These are phyloP conservation scores for Colletotrichum echinochloae DNA, from an alignment of 2,329 filamentous ascomycete species.

Conservation along the genomic window DNA sequence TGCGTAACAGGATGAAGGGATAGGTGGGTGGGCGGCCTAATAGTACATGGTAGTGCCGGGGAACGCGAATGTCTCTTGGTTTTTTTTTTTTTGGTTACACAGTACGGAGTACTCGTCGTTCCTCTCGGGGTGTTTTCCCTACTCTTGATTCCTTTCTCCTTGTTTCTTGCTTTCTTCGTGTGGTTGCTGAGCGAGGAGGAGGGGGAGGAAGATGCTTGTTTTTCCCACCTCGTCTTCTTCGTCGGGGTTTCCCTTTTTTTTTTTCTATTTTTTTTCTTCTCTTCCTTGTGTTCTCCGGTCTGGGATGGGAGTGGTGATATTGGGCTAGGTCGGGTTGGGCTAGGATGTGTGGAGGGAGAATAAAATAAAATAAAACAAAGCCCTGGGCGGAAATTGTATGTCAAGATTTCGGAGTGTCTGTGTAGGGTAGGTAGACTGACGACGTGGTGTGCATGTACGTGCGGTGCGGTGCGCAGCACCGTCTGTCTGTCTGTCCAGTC, in stretches of 20 bases:
- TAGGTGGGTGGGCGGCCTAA: conserved; percentile 17
- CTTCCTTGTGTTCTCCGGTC: not conserved
- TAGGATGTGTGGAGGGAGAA: conserved; percentile 25
- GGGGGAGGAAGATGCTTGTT: conserved; percentile 3
- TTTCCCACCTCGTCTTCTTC: not conserved
- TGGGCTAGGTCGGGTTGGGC: conserved; percentile 21
- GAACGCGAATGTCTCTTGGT: conserved; percentile 27
- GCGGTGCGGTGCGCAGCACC: not conserved
- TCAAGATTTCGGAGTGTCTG: conserved; percentile 24
- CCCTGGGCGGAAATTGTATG: conserved; percentile 31
- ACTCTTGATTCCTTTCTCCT: too few species aligned
- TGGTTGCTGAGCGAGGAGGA: not conserved
- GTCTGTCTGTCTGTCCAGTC: conserved; percentile 23
- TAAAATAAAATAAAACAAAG: conserved; percentile 15
- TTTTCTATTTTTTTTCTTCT: not conserved
- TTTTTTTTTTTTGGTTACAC: conserved; percentile 5
- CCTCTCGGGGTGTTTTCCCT: not conserved
- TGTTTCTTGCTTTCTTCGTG: not conserved
- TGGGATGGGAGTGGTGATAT: conserved; percentile 26
- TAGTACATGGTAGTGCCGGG: conserved; percentile 24
- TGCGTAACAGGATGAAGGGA: conserved; percentile 25
- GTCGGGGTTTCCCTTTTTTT: not conserved
- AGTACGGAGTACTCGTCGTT: conserved; percentile 3
- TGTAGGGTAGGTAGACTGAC: not conserved
- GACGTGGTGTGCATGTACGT: conserved; percentile 21